Percentiles rank a stretch among this genome's conserved stretches.
Conservation (phyloP, 2,329 filamentous ascomycete species). For the Ilyonectria mors-panacis region DNA sequence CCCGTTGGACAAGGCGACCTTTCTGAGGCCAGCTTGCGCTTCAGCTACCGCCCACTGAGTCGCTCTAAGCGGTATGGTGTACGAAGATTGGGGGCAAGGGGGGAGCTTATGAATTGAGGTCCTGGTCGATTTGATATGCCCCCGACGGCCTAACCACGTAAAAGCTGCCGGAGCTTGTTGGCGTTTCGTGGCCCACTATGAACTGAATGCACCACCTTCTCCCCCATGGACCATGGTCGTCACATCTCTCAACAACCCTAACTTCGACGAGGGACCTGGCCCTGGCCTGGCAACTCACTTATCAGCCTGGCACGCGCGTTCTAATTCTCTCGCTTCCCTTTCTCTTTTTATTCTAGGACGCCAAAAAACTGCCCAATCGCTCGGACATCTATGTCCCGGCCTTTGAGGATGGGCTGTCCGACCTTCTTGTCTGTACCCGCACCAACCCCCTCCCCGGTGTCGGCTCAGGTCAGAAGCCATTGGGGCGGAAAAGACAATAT, state of each 20-base stretch:
- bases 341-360: slow-evolving; percentile 13
- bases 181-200: slow-evolving; percentile 23
- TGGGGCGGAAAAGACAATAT: slow-evolving; percentile 42
- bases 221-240: not conserved
- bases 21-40: slow-evolving; percentile 11
- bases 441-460: slow-evolving; percentile 46
- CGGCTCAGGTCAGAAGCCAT: slow-evolving; percentile 45
- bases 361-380: slow-evolving; percentile 26
- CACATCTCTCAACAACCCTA: slow-evolving; percentile 25
- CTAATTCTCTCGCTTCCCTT: slow-evolving; percentile 13
- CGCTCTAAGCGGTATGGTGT: slow-evolving; percentile 15
- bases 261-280: slow-evolving; percentile 27
- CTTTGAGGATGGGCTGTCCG: slow-evolving; percentile 24
- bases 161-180: slow-evolving; percentile 15
- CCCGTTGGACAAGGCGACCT: slow-evolving; percentile 31
- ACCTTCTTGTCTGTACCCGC: slow-evolving; percentile 35
- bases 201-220: slow-evolving; percentile 15
- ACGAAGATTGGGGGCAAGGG: slow-evolving; percentile 7
- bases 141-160: slow-evolving; percentile 23
- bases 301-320: slow-evolving; percentile 33
- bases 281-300: slow-evolving; percentile 31
- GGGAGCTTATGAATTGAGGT: slow-evolving; percentile 20
- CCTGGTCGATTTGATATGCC: not conserved
- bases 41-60: slow-evolving; percentile 14
- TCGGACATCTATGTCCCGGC: slow-evolving; percentile 47